A percentile compares a stretch with the other conserved stretches of the same genome.
These are phyloP conservation scores for Capsicum rhomboideum DNA, from an alignment of 257 asterid genomes.

Conservation along the genomic window DNA sequence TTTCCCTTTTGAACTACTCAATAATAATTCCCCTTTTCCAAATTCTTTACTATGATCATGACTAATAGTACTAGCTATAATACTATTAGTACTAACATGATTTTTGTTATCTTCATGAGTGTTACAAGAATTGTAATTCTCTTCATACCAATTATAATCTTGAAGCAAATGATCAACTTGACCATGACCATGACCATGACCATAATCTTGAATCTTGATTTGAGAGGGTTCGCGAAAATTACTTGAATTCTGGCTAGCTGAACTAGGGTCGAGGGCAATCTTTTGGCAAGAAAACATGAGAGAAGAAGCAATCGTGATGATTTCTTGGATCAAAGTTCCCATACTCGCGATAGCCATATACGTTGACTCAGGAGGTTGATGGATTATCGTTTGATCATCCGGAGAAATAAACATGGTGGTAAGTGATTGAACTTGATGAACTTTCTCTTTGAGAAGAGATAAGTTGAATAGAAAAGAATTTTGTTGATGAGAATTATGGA, in stretches of 20 bases:
- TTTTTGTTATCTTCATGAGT: background rate
- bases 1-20: conserved; percentile 15
- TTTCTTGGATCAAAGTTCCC: conserved; percentile 70
- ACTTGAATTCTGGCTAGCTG: background rate
- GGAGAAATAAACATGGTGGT: conserved; percentile 32
- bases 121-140: background rate
- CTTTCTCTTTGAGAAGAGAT: conserved; percentile 50
- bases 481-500: conserved; percentile 22
- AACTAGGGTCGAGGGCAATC: conserved; percentile 21
- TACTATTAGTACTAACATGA: background rate
- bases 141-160: conserved; percentile 28
- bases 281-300: conserved; percentile 77
- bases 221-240: background rate
- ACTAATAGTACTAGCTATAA: background rate
- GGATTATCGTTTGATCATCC: background rate
- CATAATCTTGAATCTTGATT: background rate
- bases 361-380: conserved; percentile 32
- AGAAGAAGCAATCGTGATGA: conserved; percentile 55
- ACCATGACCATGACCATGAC: background rate
- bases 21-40: background rate
- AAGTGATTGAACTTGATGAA: conserved; percentile 54
- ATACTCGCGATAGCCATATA: conserved; percentile 38
- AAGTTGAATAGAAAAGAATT: conserved; percentile 49
- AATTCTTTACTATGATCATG: background rate
- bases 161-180: background rate